Base-by-base conservation (phyloP, 257 asterid species). In the Scutellaria barbata region DNA sequence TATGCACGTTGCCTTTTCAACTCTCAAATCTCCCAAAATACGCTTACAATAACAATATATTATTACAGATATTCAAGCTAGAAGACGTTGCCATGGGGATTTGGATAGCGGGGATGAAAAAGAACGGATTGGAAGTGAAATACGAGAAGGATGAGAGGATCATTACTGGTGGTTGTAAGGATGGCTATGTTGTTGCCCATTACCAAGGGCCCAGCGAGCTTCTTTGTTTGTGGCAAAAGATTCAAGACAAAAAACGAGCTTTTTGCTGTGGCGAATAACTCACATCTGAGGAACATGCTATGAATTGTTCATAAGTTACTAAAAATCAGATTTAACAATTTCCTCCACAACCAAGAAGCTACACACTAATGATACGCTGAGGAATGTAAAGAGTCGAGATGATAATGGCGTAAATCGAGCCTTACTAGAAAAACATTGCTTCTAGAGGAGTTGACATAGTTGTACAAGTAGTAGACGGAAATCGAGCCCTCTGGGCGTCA, bases 61-160 rank as follows among this genome's bases (percentile, higher is more conserved):
- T 11, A 20, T 9, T 58, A 65, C 93, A 95, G 97, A 87, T 95
- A 84, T 95, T 95, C 80, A 95, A 90, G 87, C 95, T 95, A 35
- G 99, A 95, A 85, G 98, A 95, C 9, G 97, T 92, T 8, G 95
- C 97, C 8, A 90, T 95, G 98, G 99, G 98, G 43, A 92, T 90
- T 74, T 95, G 99, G 99, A 87, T 95, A 13, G 88, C 84, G 1
- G 96, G 87, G 62, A 83, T 95, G 92, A 87, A 82, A 76, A 85
- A 83, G 72, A 82, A 81, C 37, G 96, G 98, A 42, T 14, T 88
- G 73, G 76, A 83, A 74, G 89, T 95, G 71, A 84, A 68, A 64
- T 95, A 95, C 53, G 88, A 88, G 79, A 86, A 79, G 17, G 99
- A 95, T 0, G 92, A 84, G 69, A 83, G 98, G 84, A 88, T 92